A percentile compares a stretch with the other conserved stretches of the same genome.
Evolutionary conservation across 495 filamentous ascomycete species (phyloP).

Genomic region (Aspergillus panamensis): DNA sequence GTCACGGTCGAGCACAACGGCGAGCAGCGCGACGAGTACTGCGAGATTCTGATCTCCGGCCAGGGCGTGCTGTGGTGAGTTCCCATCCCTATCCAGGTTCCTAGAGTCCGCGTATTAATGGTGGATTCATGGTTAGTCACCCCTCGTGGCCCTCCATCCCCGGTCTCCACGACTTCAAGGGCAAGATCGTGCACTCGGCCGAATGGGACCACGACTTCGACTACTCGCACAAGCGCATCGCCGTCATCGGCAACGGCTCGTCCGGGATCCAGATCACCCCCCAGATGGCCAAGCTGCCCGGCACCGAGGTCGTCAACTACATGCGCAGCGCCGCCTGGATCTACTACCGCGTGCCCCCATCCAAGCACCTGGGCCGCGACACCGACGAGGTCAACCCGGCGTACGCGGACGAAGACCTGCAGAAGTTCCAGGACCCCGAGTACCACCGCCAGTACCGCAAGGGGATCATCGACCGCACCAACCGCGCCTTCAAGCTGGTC

Average conservation of each 20-base stretch:
- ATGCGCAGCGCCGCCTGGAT: constrained; percentile 32
- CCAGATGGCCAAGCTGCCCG: constrained; percentile 36
- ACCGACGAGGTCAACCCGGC: constrained; percentile 3
- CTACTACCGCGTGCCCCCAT: constrained; percentile 24
- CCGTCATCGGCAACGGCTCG: constrained; percentile 49
- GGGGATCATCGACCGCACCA: constrained; percentile 29
- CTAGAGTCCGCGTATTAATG: too few relatives aligned
- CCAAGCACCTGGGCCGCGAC: constrained; percentile 28
- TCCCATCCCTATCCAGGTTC: not conserved
- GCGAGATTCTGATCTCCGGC: constrained; percentile 43
- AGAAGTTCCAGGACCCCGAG: constrained; percentile 18
- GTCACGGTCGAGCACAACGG: constrained; percentile 24
- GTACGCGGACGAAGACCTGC: constrained; percentile 21
- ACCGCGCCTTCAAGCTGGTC: constrained; percentile 31
- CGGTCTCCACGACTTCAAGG: constrained; percentile 47
- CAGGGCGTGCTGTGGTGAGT: constrained; percentile 28
- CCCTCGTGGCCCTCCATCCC: constrained; percentile 47
- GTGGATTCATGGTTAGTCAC: constrained; percentile 18
- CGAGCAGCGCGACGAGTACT: constrained; percentile 34
- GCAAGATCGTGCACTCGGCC: constrained; percentile 50
- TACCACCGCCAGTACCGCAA: constrained; percentile 28
- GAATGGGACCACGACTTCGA: constrained; percentile 43
- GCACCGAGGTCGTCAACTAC: constrained; percentile 27
- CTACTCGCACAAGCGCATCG: constrained; percentile 46
- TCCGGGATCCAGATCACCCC: constrained; percentile 55